These are phyloP conservation scores for Fusarium xyrophilum DNA, from an alignment of 2,329 filamentous ascomycete genomes.

Conservation along the genomic window DNA sequence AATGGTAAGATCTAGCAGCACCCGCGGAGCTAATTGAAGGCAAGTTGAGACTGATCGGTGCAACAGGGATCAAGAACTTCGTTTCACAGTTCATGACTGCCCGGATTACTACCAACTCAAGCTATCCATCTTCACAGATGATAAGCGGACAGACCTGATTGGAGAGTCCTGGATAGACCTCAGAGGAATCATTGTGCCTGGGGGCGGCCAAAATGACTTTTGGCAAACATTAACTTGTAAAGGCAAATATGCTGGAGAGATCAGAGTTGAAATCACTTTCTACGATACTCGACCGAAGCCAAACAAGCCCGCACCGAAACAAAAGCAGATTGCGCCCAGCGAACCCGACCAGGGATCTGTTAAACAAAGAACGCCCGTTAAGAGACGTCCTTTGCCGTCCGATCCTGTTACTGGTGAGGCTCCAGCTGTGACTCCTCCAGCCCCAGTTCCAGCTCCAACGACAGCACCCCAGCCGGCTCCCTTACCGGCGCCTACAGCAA, in stretches of 20 bases:
- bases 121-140: slow-evolving; percentile 95
- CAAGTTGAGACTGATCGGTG: slow-evolving; percentile 26
- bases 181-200: slow-evolving; percentile 77
- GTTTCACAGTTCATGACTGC: slow-evolving; percentile 95
- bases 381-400: slow-evolving; percentile 82
- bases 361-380: slow-evolving; percentile 68
- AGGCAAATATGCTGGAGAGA: slow-evolving; percentile 94
- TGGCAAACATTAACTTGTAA: slow-evolving; percentile 90
- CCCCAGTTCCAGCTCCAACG: slow-evolving; percentile 10
- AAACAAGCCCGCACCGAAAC: slow-evolving; percentile 69
- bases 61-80: slow-evolving; percentile 92
- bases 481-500: slow-evolving; percentile 40
- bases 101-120: slow-evolving; percentile 96
- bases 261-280: slow-evolving; percentile 93
- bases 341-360: slow-evolving; percentile 50
- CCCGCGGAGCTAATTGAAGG: neutral
- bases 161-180: slow-evolving; percentile 92
- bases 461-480: slow-evolving; percentile 10
- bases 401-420: slow-evolving; percentile 71
- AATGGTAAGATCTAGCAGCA: slow-evolving; percentile 69
- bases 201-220: slow-evolving; percentile 90
- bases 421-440: slow-evolving; percentile 40
- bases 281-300: slow-evolving; percentile 88
- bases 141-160: slow-evolving; percentile 96
- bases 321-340: slow-evolving; percentile 51